Base-by-base conservation (phyloP, 257 asterid genomes). In the Eucommia ulmoides region DNA sequence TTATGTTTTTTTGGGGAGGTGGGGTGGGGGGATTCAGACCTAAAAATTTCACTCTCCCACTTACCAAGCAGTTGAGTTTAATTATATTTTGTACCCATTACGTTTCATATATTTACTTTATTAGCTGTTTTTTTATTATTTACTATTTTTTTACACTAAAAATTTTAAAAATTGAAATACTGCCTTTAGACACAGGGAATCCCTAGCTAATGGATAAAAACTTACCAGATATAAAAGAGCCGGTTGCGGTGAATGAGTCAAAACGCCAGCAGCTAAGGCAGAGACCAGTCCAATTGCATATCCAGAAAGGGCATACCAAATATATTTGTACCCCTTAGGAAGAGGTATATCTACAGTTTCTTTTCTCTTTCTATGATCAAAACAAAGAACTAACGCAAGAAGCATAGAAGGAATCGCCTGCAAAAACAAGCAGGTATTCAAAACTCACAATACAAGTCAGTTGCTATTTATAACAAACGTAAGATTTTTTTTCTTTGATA, bases 401-500 rank as follows among this genome's bases (percentile, higher is more conserved):
- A 91, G 95, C 99, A 91, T 91, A 0, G 96, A 91, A 24, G 98
- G 98, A 65, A 89, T 82, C 41, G 94, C 97, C 97, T 89, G 74
- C 82, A 78, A 65, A 48, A n/a, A n/a, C n/a, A n/a, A n/a, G n/a
- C n/a, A n/a, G n/a, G n/a, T n/a, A n/a, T n/a, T n/a, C n/a, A n/a
- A n/a, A n/a, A n/a, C n/a, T n/a, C n/a, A n/a, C n/a, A n/a, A n/a
- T n/a, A n/a, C n/a, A n/a, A n/a, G n/a, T n/a, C n/a, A n/a, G n/a
- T n/a, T n/a, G n/a, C n/a, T n/a, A n/a, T n/a, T n/a, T n/a, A n/a
- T n/a, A n/a, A n/a, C n/a, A n/a, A n/a, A n/a, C n/a, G n/a, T n/a
- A n/a, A n/a, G n/a, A n/a, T n/a, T n/a, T n/a, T n/a, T n/a, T n/a
- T n/a, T n/a, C n/a, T n/a, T n/a, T n/a, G n/a, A n/a, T n/a, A n/a